Evolutionary conservation across 1,284 basidiomycete genomes (phyloP), one percentile per base, ranked within the genome.

Genomic region (Cerioporus squamosus): DNA sequence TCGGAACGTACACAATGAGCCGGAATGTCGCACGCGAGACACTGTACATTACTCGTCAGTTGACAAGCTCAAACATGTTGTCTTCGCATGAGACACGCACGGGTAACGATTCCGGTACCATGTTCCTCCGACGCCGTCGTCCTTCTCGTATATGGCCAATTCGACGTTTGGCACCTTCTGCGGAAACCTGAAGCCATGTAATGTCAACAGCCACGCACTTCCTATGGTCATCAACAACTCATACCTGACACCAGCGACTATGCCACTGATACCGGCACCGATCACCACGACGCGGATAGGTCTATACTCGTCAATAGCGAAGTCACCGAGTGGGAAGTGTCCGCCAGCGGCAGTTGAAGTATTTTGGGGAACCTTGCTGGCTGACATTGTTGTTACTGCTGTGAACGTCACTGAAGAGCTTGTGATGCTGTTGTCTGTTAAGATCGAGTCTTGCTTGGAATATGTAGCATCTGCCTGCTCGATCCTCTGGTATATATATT

Each of bases 121-220:
- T 1, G 84, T 81, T 3, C 86, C 86, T 18, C 86, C 86, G 22
- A 88, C 73, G 1, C 80, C 83, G 6, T 75, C 73, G 57, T 81
- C 80, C 60, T 83, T 81, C 50, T 88, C 86, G 64, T 86, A 88
- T 17, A 87, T 80, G 1, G 77, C 79, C 10, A 88, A 65, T 18
- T 84, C 72, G 15, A 86, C 63, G 59, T 86, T 85, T 45, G 77
- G 75, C 17, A 86, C 74, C 44, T 74, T 75, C 70, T 86, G 85
- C 7, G 78, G 75, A 59, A 86, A 81, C 38, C 84, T 84, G 23
- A 87, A 87, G 18, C 7, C 10, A 3, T 3, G 29, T 26, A 3
- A 42, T 3, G 2, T 23, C 7, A 0, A 81, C 81, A 23, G 23
- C 18, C 20, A 14, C 6, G 0, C 26, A 31, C 26, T 9, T 18